Conservation (phyloP, 306 rosid species). For the Prunus salicina region DNA sequence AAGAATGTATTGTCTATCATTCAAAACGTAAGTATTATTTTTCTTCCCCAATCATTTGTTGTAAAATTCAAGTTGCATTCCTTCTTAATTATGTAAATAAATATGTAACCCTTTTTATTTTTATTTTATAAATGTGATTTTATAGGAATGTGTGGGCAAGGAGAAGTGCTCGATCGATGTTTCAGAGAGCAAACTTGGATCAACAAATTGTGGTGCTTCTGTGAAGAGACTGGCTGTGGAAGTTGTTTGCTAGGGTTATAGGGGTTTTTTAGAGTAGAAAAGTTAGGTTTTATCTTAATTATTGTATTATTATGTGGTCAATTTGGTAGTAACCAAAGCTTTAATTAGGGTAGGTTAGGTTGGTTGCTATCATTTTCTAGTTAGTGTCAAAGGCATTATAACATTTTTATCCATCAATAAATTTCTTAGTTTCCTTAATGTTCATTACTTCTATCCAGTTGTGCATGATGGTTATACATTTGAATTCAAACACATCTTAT, state of each 20-base stretch:
- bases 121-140: no score
- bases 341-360: background rate
- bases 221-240: conserved; percentile 49
- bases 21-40: conserved; percentile 11
- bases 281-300: background rate
- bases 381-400: no score
- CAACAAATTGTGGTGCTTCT: conserved; percentile 30
- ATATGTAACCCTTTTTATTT: background rate
- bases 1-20: conserved; percentile 19
- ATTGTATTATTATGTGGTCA: background rate
- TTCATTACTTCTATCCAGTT: no score
- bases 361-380: no score
- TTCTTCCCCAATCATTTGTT: background rate
- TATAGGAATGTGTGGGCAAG: conserved; percentile 46
- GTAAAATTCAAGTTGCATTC: background rate
- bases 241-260: conserved; percentile 32
- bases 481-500: no score
- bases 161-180: conserved; percentile 35
- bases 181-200: conserved; percentile 39
- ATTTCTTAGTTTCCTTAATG: no score
- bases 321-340: background rate
- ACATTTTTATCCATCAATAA: no score
- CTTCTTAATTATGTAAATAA: background rate
- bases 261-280: background rate
- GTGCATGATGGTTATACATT: no score